A percentile compares a stretch with the other conserved stretches of the same genome.
Evolutionary conservation across 352 stramenopile species (phyloP).

Genomic region (Thraustochytrium striatum): DNA sequence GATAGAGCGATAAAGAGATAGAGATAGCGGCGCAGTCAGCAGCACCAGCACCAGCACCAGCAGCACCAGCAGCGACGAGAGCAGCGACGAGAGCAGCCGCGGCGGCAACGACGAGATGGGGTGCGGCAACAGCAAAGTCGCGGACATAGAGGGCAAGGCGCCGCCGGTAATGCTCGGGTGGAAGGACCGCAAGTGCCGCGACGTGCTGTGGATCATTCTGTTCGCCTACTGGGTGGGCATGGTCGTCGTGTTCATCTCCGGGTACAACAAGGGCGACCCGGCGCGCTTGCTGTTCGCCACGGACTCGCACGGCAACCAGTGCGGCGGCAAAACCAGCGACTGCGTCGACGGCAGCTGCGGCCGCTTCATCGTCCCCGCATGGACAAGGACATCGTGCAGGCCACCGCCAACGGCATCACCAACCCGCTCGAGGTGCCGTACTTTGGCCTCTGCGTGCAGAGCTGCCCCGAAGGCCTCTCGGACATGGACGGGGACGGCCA

Average conservation of each 20-base stretch:
- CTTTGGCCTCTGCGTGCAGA: slow-evolving; percentile 66
- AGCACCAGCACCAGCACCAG: too few relatives aligned
- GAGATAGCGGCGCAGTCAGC: too few relatives aligned
- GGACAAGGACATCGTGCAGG: slow-evolving; percentile 64
- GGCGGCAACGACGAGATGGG: slow-evolving; percentile 18
- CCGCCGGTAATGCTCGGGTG: slow-evolving; percentile 11
- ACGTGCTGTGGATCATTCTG: slow-evolving; percentile 65
- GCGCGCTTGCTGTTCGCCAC: slow-evolving; percentile 67
- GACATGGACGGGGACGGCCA: slow-evolving; percentile 8
- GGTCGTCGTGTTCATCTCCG: slow-evolving; percentile 61
- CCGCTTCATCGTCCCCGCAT: slow-evolving; percentile 67
- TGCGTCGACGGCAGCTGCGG: slow-evolving; percentile 51
- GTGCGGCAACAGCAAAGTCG: slow-evolving; percentile 22
- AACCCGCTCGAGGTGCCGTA: slow-evolving; percentile 62
- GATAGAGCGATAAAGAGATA: too few relatives aligned
- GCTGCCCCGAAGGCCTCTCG: slow-evolving; percentile 56
- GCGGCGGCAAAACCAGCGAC: slow-evolving; percentile 55
- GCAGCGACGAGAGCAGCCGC: too few relatives aligned
- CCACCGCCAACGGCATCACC: slow-evolving; percentile 61
- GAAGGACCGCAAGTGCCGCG: slow-evolving; percentile 63
- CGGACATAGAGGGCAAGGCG: slow-evolving; percentile 25
- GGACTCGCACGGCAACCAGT: slow-evolving; percentile 71
- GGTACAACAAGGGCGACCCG: slow-evolving; percentile 64
- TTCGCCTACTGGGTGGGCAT: slow-evolving; percentile 75
- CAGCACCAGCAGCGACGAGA: too few relatives aligned